Conservation (phyloP, 1,284 basidiomycete species). For the Rhodotorula sp. region DNA sequence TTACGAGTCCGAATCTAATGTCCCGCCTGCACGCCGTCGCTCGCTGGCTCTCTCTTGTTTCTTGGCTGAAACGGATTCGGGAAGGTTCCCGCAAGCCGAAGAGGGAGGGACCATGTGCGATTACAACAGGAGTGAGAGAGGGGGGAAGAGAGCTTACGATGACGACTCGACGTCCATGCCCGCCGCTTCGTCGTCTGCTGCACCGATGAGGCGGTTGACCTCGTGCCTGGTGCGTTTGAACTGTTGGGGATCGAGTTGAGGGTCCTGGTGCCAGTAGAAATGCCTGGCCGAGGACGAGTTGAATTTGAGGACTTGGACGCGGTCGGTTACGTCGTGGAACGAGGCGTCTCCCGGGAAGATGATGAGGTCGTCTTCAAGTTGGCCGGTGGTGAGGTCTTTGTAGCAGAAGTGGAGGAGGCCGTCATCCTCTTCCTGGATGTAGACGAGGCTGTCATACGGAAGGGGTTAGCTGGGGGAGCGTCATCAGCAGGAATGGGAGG, state of each 20-base stretch:
- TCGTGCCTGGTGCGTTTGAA: slow-evolving; percentile 14
- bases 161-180: slow-evolving; percentile 40
- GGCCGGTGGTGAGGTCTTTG: slow-evolving; percentile 36
- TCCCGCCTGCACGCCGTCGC: background rate
- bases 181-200: slow-evolving; percentile 14
- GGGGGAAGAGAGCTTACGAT: slow-evolving; percentile 31
- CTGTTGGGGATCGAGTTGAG: slow-evolving; percentile 32
- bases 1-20: background rate
- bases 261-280: slow-evolving; percentile 47
- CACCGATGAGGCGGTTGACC: slow-evolving; percentile 45
- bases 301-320: slow-evolving; percentile 47
- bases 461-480: slow-evolving; percentile 3
- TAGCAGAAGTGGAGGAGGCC: slow-evolving; percentile 45
- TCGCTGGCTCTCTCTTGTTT: too few relatives aligned
- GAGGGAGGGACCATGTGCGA: background rate
- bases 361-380: slow-evolving; percentile 41
- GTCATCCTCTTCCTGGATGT: slow-evolving; percentile 42
- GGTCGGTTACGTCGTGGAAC: slow-evolving; percentile 31
- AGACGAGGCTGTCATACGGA: slow-evolving; percentile 25
- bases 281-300: slow-evolving; percentile 42
- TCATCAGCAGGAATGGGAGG: background rate
- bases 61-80: too few relatives aligned
- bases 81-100: background rate
- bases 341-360: slow-evolving; percentile 42
- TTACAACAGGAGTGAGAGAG: background rate